Evolutionary conservation across 352 stramenopile species (phyloP).

Genomic region (Globisporangium camurandrum): DNA sequence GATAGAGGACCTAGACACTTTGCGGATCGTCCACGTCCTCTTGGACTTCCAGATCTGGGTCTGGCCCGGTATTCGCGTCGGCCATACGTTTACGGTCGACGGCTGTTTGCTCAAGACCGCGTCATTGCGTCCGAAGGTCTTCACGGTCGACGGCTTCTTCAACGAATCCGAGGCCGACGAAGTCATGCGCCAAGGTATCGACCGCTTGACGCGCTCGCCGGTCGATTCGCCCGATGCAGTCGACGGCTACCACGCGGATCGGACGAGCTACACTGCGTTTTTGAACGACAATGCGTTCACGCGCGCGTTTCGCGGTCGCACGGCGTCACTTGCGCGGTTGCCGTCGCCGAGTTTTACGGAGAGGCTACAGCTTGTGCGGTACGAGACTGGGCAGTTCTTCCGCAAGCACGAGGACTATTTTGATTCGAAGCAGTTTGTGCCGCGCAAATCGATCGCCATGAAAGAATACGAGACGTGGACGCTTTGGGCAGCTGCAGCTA

Average conservation of each 20-base stretch:
- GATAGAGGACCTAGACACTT: slow-evolving; percentile 21
- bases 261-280: slow-evolving; percentile 69
- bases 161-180: slow-evolving; percentile 40
- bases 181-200: slow-evolving; percentile 42
- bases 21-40: slow-evolving; percentile 55
- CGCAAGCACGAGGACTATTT: slow-evolving; percentile 78
- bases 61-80: slow-evolving; percentile 65
- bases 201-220: slow-evolving; percentile 41
- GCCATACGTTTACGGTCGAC: slow-evolving; percentile 44
- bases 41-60: slow-evolving; percentile 71
- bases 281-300: slow-evolving; percentile 58
- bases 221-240: slow-evolving; percentile 49
- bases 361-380: slow-evolving; percentile 60
- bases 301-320: slow-evolving; percentile 42
- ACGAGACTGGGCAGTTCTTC: slow-evolving; percentile 64
- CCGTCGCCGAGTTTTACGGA: slow-evolving; percentile 43
- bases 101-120: slow-evolving; percentile 46
- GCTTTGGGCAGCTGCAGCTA: slow-evolving; percentile 33
- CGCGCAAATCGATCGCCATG: slow-evolving; percentile 24
- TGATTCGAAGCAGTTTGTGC: slow-evolving; percentile 57
- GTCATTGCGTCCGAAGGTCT: slow-evolving; percentile 55
- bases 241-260: slow-evolving; percentile 49
- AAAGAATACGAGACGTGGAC: slow-evolving; percentile 40
- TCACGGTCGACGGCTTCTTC: slow-evolving; percentile 60
- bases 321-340: slow-evolving; percentile 35